Conservation (phyloP, 305 asterid genomes). For the Fraxinus albicans region DNA sequence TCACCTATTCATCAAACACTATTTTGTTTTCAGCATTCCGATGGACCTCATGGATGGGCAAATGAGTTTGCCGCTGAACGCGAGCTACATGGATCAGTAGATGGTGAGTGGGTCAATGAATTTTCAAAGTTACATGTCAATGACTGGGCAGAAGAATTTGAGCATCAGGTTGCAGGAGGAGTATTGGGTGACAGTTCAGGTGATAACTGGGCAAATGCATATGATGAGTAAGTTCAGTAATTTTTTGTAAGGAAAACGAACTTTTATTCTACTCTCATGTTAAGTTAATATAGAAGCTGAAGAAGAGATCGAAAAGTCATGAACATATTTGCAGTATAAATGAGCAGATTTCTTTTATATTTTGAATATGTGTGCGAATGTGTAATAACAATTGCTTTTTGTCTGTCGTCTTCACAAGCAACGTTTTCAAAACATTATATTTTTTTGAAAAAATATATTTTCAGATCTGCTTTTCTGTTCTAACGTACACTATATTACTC, state of each 20-base stretch:
- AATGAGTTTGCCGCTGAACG: conserved; percentile 78
- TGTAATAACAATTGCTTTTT: neutral
- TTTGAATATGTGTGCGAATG: neutral
- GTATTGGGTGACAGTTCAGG: conserved; percentile 67
- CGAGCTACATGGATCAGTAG: conserved; percentile 51
- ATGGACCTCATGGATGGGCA: conserved; percentile 72
- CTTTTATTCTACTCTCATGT: neutral
- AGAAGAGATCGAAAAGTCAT: neutral
- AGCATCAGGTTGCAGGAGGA: conserved; percentile 91
- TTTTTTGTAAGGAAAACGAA: conserved; percentile 2
- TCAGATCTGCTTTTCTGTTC: neutral
- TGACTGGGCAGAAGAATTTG: conserved; percentile 96
- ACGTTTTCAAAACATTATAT: neutral
- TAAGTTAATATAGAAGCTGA: neutral
- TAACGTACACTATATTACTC: neutral
- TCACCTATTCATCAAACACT: conserved; percentile 1
- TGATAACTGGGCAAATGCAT: conserved; percentile 91
- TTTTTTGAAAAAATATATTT: no score
- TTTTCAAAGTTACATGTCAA: conserved; percentile 88
- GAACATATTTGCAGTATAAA: neutral
- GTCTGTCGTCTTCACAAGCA: neutral
- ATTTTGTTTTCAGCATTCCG: conserved; percentile 57
- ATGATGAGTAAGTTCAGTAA: conserved; percentile 80
- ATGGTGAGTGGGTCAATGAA: conserved; percentile 87
- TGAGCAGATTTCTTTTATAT: neutral